Evolutionary conservation across 257 asterid species (phyloP).

Genomic region (Rhazya stricta): DNA sequence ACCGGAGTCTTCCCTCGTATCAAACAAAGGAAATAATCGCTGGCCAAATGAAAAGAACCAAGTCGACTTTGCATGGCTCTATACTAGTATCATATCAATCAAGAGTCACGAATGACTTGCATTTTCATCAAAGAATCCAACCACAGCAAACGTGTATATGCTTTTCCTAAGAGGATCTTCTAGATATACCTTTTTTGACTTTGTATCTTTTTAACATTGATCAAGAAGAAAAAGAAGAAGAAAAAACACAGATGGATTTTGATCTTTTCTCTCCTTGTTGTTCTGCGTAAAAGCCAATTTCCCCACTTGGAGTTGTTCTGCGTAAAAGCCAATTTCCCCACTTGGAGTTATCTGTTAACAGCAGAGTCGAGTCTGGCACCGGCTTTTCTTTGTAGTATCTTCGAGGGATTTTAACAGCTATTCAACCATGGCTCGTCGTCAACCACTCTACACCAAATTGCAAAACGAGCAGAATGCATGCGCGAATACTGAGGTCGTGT

Average conservation of each 20-base stretch:
- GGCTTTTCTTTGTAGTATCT: not conserved
- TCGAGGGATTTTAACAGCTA: not conserved
- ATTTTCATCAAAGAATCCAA: not conserved
- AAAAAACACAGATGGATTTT: not conserved
- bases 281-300: not conserved
- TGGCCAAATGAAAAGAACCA: not conserved
- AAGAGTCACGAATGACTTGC: not conserved
- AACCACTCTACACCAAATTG: not conserved
- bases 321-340: not conserved
- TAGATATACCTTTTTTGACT: slow-evolving; percentile 16
- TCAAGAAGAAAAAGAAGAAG: not conserved
- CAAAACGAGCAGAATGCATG: not conserved
- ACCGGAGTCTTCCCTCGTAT: not conserved
- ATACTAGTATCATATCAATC: too few relatives aligned
- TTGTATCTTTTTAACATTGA: not conserved
- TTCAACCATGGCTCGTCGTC: not conserved
- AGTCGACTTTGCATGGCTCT: not conserved
- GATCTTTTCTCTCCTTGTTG: not conserved
- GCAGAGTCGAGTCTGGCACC: not conserved
- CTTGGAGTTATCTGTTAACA: not conserved
- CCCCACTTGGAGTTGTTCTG: not conserved
- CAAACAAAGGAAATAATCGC: not conserved
- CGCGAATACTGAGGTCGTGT: not conserved
- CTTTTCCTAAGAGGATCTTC: slow-evolving; percentile 1
- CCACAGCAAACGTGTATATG: not conserved